Evolutionary conservation across 306 rosid species (phyloP).

Genomic region (Ormosia semicastrata): DNA sequence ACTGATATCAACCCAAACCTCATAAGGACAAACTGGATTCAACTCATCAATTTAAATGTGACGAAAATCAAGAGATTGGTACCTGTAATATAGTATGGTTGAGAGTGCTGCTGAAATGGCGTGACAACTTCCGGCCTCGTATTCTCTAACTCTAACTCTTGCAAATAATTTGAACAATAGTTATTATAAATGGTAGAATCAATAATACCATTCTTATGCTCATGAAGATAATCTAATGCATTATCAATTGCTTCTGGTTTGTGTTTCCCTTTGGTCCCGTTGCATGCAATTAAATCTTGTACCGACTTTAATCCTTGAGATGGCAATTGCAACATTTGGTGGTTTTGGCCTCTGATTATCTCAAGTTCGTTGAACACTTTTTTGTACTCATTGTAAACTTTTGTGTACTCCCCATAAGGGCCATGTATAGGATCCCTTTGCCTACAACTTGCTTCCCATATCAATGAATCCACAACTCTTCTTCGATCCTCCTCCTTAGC

Average conservation of each 20-base stretch:
- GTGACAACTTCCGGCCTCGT: constrained; percentile 38
- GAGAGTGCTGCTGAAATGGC: constrained; percentile 44
- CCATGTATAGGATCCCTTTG: constrained; percentile 76
- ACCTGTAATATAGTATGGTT: constrained; percentile 51
- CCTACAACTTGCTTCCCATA: constrained; percentile 83
- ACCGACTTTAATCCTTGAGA: constrained; percentile 31
- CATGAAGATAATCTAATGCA: constrained; percentile 26
- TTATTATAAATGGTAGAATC: constrained; percentile 44
- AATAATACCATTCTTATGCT: constrained; percentile 21
- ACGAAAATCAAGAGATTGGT: neutral
- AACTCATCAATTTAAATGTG: neutral
- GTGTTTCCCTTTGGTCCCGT: constrained; percentile 18
- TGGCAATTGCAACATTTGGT: constrained; percentile 33
- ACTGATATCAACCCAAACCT: no score
- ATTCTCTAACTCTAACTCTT: constrained; percentile 24
- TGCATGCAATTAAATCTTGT: constrained; percentile 48
- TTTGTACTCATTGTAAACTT: constrained; percentile 46
- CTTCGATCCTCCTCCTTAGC: constrained; percentile 45
- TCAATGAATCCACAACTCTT: constrained; percentile 60
- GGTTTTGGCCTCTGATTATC: constrained; percentile 35
- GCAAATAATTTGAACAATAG: constrained; percentile 37
- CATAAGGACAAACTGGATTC: neutral
- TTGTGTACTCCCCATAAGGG: constrained; percentile 61
- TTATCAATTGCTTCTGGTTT: constrained; percentile 24
- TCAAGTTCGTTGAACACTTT: constrained; percentile 49